Conservation (phyloP, 495 filamentous ascomycete genomes). For the Usnea hakonensis region DNA sequence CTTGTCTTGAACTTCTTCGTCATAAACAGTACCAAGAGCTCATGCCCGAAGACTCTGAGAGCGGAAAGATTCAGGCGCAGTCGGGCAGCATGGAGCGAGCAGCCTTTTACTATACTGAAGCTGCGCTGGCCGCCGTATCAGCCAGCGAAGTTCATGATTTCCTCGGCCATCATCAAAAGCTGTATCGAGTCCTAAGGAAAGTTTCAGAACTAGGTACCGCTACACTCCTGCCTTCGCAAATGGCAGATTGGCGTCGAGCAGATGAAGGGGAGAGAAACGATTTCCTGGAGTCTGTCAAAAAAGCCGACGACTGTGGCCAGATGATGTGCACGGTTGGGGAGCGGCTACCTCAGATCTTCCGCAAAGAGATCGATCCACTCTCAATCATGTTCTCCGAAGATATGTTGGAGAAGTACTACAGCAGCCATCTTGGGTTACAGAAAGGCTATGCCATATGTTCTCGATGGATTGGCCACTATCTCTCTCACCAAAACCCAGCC, state of each 20-base stretch:
- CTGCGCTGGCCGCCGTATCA: not conserved
- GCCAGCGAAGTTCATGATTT: not conserved
- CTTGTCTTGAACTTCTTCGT: too few species aligned
- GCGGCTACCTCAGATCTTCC: not conserved
- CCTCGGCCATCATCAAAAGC: slow-evolving; percentile 11
- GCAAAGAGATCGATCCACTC: not conserved
- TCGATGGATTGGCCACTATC: slow-evolving; percentile 1
- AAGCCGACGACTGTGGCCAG: not conserved
- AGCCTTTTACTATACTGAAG: slow-evolving; percentile 14
- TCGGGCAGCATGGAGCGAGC: slow-evolving; percentile 1
- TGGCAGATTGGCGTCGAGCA: not conserved
- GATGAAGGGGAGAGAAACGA: not conserved
- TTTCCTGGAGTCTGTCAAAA: not conserved
- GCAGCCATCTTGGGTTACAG: not conserved
- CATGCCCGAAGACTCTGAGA: not conserved
- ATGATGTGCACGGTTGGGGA: not conserved
- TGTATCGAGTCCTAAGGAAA: slow-evolving; percentile 2
- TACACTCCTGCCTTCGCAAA: not conserved
- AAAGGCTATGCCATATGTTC: not conserved
- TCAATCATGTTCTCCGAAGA: not conserved
- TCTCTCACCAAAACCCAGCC: slow-evolving; percentile 29
- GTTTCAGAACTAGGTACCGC: not conserved
- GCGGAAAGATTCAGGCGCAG: not conserved
- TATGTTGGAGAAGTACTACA: not conserved
- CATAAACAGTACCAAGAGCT: not conserved